phyloP scores from a whole-genome alignment of 169 alveolate genomes.

The Eimeria tenella region DNA sequence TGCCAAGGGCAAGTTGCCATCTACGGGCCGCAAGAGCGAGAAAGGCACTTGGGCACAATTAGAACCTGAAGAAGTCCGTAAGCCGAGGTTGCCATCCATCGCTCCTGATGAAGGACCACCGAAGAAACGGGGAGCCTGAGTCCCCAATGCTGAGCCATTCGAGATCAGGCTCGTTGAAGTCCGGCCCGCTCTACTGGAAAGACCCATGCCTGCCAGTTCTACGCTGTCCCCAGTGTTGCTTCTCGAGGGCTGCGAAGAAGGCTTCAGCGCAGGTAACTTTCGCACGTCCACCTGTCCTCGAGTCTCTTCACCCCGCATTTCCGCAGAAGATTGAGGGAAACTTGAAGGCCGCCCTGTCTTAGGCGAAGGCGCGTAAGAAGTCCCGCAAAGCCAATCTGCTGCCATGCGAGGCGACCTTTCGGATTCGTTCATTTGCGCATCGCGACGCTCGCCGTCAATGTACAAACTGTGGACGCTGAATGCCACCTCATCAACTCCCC shows the following conservation, averaged over 20 bases:
- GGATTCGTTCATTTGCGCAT: neutral
- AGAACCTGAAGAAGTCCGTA: neutral
- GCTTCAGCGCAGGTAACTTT: neutral
- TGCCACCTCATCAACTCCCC: conserved; percentile 10
- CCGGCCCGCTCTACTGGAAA: neutral
- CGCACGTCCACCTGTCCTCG: neutral
- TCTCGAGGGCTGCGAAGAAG: neutral
- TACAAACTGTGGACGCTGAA: conserved; percentile 26
- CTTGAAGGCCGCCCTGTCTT: neutral
- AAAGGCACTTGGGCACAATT: neutral
- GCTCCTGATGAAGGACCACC: neutral
- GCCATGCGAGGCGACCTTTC: conserved; percentile 9
- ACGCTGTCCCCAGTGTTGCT: conserved; percentile 33
- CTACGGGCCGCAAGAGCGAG: conserved; percentile 32
- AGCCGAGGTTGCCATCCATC: neutral
- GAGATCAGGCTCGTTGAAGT: conserved; percentile 35
- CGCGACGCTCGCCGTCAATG: conserved; percentile 68
- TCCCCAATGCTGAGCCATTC: conserved; percentile 17
- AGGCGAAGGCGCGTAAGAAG: neutral
- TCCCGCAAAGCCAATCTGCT: neutral
- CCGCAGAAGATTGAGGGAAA: neutral
- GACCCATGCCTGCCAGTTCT: neutral
- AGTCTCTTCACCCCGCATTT: neutral
- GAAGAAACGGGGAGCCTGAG: neutral
- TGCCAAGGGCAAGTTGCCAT: neutral